Conservation (phyloP, 148 eudicot species). For the Chenopodium berlandieri region DNA sequence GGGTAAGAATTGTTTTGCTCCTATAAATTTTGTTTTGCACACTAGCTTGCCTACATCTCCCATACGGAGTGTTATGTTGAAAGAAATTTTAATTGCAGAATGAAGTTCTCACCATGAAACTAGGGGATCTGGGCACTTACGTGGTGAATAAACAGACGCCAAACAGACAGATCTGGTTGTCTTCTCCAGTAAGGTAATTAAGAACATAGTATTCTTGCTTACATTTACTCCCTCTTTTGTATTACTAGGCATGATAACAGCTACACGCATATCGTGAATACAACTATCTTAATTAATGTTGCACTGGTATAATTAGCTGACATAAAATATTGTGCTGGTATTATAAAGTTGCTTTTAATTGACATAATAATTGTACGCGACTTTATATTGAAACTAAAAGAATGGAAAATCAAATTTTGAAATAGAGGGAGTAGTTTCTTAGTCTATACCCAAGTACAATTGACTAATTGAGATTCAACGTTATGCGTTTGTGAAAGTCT, state of each 20-base stretch:
- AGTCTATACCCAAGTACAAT: neutral
- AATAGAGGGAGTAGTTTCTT: neutral
- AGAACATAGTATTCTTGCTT: neutral
- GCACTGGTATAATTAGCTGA: too few species aligned
- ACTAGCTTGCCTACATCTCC: neutral
- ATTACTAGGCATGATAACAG: neutral
- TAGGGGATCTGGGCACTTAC: conserved; percentile 78
- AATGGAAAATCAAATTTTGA: too few species aligned
- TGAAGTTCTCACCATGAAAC: conserved; percentile 83
- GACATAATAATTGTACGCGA: too few species aligned
- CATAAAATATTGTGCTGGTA: too few species aligned
- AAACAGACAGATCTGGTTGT: conserved; percentile 91
- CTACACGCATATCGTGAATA: neutral
- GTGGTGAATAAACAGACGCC: conserved; percentile 97
- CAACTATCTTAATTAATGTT: too few species aligned
- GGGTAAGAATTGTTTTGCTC: conserved; percentile 49
- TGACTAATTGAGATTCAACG: too few species aligned
- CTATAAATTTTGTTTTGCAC: neutral
- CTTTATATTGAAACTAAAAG: too few species aligned
- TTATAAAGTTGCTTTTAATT: too few species aligned
- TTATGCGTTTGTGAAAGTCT: neutral
- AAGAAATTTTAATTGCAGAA: conserved; percentile 45
- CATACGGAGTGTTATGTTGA: neutral
- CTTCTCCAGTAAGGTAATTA: conserved; percentile 87
- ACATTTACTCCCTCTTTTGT: neutral